phyloP scores from a whole-genome alignment of 139 green algal genomes.

The Chlorella vulgaris region DNA sequence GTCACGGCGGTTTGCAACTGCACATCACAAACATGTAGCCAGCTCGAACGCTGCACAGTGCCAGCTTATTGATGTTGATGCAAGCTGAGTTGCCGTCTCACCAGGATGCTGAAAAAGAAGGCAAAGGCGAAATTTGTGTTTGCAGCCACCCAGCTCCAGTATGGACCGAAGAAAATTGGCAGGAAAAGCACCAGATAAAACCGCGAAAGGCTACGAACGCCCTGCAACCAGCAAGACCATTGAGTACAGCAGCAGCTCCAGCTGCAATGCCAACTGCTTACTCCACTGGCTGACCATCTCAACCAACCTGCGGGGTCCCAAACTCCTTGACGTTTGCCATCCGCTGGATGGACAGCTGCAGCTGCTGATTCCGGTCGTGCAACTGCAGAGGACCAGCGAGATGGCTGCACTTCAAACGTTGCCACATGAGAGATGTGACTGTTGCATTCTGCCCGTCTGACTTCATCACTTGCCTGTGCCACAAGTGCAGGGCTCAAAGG shows the following conservation, averaged over 20 bases:
- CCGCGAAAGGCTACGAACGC: conserved; percentile 30
- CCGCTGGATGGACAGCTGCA: conserved; percentile 48
- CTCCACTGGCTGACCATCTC: neutral
- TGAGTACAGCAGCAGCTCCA: neutral
- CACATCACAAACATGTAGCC: neutral
- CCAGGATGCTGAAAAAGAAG: conserved; percentile 53
- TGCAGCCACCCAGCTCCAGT: conserved; percentile 49
- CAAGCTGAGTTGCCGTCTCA: too few species aligned
- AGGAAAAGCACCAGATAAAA: conserved; percentile 61
- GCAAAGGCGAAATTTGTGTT: conserved; percentile 51
- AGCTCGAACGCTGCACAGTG: neutral
- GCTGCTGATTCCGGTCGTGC: conserved; percentile 9
- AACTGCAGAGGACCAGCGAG: conserved; percentile 21
- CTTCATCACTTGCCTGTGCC: conserved; percentile 1
- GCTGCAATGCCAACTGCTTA: neutral
- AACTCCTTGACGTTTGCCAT: conserved; percentile 68
- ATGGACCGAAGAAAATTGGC: conserved; percentile 66
- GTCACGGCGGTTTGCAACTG: conserved; percentile 51
- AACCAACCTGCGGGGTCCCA: conserved; percentile 42
- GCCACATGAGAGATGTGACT: neutral
- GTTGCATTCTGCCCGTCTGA: neutral
- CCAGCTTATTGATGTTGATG: too few species aligned
- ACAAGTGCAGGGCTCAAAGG: conserved; percentile 7
- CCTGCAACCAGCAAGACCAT: neutral
- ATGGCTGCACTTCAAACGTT: neutral